Base-by-base conservation (phyloP, 2,329 filamentous ascomycete species). In the Verticillium klebahnii region DNA sequence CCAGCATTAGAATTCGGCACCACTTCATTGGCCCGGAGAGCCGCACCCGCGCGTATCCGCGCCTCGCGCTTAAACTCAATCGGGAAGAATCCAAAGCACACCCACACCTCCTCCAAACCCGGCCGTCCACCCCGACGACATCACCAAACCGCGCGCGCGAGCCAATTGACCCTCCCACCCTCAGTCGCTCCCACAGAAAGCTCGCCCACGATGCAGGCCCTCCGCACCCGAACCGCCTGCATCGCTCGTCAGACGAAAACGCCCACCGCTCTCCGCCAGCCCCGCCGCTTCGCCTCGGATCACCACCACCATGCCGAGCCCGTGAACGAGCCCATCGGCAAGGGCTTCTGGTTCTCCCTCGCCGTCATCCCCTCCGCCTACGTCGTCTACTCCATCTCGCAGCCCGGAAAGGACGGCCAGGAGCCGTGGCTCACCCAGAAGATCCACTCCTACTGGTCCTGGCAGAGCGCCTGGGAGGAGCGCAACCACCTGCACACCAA, bases 321-420 rank as follows among this genome's bases (percentile, higher is more conserved):
- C 63, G 77, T 79, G 64, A 79, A 82, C 67, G 85, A 87, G 74
- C 77, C 78, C 63, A 78, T 86, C 69, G 84, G 84, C 68, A 85
- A 87, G 66, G 78, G 78, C 60, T 81, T 85, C 69, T 80, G 81
- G 70, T 63, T 80, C 61, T 73, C 78, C 65, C 71, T 80, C 40
- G 78, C 74, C 63, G 69, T 74, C 61, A 72, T 86, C 61, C 79
- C 83, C 63, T 71, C 72, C 60, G 72, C 76, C 45, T 75, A 78
- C 57, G 59, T 79, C 60, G 63, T 79, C 68, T 86, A 85, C 77
- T 73, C 77, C 66, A 72, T 85, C 67, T 77, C 79, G 54, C 81
- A 79, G 61, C 78, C 79, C 36, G 75, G 74, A 66, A 69, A 76
- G 68, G 73, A 85, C 69, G 83, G 82, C 73, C 78, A 85, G 74